These are phyloP conservation scores for Russula griseocarnosa DNA, from an alignment of 768 basidiomycete genomes.

Conservation along the genomic window DNA sequence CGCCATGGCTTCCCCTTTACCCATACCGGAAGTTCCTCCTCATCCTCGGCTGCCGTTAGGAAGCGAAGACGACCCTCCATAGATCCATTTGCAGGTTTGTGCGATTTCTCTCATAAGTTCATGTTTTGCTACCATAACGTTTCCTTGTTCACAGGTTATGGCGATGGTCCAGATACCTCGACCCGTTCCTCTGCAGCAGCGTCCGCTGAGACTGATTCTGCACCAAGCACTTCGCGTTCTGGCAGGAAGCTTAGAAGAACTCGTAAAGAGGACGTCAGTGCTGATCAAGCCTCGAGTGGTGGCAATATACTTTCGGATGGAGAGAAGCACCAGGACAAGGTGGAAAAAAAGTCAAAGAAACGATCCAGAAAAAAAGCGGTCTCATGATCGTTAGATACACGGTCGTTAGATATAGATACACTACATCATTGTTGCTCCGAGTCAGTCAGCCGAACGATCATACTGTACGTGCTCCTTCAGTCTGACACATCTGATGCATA, in stretches of 20 bases:
- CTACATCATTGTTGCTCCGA: background rate
- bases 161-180: constrained; percentile 28
- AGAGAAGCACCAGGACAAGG: background rate
- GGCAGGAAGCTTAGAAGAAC: background rate
- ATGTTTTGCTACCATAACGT: background rate
- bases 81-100: constrained; percentile 66
- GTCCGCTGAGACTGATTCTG: constrained; percentile 1
- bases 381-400: constrained; percentile 1
- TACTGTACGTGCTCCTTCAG: no score
- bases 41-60: constrained; percentile 18
- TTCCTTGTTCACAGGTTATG: constrained; percentile 33
- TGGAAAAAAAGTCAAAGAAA: constrained; percentile 11
- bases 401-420: background rate
- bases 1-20: constrained; percentile 10
- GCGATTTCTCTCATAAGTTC: background rate
- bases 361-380: constrained; percentile 21
- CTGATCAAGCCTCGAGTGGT: background rate
- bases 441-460: no score
- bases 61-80: constrained; percentile 52
- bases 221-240: background rate
- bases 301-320: constrained; percentile 18
- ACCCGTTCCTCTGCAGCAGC: background rate
- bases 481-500: no score
- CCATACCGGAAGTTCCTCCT: background rate
- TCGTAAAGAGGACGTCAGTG: background rate